Conservation (phyloP, 352 stramenopile species). For the Globisporangium orthogonon region DNA sequence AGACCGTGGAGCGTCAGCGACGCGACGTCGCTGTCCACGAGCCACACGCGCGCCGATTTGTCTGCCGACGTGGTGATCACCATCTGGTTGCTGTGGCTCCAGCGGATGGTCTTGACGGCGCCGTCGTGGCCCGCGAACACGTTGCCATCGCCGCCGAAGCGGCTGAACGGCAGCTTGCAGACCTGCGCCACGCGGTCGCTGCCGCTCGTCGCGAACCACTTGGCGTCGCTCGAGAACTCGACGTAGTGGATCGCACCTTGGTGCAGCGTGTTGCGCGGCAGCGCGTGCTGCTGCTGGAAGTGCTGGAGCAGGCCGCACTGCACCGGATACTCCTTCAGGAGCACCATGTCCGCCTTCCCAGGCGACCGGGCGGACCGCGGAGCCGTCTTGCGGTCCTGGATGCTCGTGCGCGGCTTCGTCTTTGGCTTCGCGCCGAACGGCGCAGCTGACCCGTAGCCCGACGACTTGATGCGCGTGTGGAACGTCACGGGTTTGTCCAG, state of each 20-base stretch:
- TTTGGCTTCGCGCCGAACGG: slow-evolving; percentile 21
- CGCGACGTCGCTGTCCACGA: slow-evolving; percentile 46
- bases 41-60: slow-evolving; percentile 65
- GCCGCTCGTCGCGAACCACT: slow-evolving; percentile 60
- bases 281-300: slow-evolving; percentile 45
- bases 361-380: not conserved
- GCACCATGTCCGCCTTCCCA: slow-evolving; percentile 21
- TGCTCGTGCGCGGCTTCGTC: slow-evolving; percentile 13
- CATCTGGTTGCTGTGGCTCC: slow-evolving; percentile 70
- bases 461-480: slow-evolving; percentile 72
- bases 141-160: slow-evolving; percentile 57
- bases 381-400: slow-evolving; percentile 19
- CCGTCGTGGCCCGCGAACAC: slow-evolving; percentile 69
- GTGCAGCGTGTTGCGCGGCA: slow-evolving; percentile 51
- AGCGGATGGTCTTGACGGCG: slow-evolving; percentile 54
- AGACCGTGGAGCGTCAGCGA: slow-evolving; percentile 52
- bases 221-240: slow-evolving; percentile 75
- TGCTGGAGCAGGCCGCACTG: slow-evolving; percentile 50
- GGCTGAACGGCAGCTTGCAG: slow-evolving; percentile 64
- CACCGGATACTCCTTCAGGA: slow-evolving; percentile 69
- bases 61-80: slow-evolving; percentile 64
- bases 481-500: slow-evolving; percentile 78
- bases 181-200: slow-evolving; percentile 57
- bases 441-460: slow-evolving; percentile 53
- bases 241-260: slow-evolving; percentile 62